Conservation (phyloP, 805 yeast species). For the Candida chilensis region DNA sequence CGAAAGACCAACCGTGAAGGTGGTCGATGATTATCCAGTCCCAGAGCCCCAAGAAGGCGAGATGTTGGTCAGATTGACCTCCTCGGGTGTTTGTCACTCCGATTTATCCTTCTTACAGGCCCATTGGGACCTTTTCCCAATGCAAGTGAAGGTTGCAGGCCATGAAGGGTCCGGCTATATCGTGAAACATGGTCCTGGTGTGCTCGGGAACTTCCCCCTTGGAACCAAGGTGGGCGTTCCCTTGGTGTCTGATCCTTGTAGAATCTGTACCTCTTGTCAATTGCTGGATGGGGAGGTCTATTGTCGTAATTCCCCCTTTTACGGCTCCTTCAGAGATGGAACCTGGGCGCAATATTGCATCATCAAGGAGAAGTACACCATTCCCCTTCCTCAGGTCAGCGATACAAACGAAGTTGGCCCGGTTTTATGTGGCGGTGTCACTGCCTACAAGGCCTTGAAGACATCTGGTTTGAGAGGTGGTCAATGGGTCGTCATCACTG, state of each 20-base stretch:
- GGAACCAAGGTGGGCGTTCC: not conserved
- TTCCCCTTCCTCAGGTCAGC: conserved; percentile 29
- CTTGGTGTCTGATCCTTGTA: conserved; percentile 4
- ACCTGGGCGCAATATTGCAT: too few relatives aligned
- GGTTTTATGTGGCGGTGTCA: conserved; percentile 36
- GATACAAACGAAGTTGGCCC: conserved; percentile 33
- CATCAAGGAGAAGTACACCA: too few relatives aligned
- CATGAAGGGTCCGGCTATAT: conserved; percentile 17
- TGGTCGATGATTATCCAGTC: too few relatives aligned
- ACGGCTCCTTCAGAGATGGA: conserved; percentile 71
- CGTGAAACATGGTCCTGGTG: conserved; percentile 11
- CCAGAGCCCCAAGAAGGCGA: conserved; percentile 10
- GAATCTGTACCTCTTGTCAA: conserved; percentile 9
- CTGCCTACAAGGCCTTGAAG: conserved; percentile 28
- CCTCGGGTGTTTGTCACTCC: conserved; percentile 33
- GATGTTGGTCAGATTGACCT: conserved; percentile 16
- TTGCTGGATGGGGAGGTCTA: conserved; percentile 29
- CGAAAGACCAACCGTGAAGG: too few relatives aligned
- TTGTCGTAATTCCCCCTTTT: conserved; percentile 58
- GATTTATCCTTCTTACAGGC: conserved; percentile 27
- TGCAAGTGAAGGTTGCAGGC: conserved; percentile 10
- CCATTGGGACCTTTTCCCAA: conserved; percentile 24
- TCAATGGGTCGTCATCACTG: not conserved
- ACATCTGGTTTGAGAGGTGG: not conserved
- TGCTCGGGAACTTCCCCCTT: conserved; percentile 2